Evolutionary conservation across 1,284 basidiomycete species (phyloP).

Genomic region (Leucoagaricus sp.): DNA sequence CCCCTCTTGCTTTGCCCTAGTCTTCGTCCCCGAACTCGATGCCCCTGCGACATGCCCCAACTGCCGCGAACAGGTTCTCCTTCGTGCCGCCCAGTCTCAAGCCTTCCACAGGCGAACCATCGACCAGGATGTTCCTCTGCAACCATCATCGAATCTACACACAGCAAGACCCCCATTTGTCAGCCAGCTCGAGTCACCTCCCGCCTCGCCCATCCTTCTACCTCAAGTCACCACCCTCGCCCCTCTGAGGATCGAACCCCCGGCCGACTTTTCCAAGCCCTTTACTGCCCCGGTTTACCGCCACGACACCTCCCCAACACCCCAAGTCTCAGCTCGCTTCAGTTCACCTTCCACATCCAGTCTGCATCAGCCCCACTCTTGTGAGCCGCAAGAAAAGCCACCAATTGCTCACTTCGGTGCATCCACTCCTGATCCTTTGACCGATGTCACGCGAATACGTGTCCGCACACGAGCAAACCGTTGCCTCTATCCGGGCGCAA

Average conservation of each 20-base stretch:
- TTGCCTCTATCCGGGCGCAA: constrained; percentile 79
- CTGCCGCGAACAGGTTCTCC: constrained; percentile 10
- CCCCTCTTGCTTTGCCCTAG: constrained; percentile 10
- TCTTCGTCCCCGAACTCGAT: constrained; percentile 7
- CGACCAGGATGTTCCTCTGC: constrained; percentile 11
- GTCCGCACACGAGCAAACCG: constrained; percentile 75
- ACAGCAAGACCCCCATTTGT: background rate
- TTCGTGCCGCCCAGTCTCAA: constrained; percentile 9
- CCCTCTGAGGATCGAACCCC: background rate
- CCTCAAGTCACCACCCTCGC: background rate
- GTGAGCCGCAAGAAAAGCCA: constrained; percentile 5
- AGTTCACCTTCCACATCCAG: constrained; percentile 15
- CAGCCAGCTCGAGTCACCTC: constrained; percentile 4
- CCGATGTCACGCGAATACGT: constrained; percentile 76
- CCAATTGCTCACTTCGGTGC: background rate
- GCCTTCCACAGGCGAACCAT: constrained; percentile 1
- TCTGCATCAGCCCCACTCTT: constrained; percentile 15
- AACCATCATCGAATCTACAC: background rate
- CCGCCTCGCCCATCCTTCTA: constrained; percentile 18
- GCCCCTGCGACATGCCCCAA: constrained; percentile 12
- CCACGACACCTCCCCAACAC: background rate
- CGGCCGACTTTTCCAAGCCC: background rate
- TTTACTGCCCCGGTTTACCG: background rate
- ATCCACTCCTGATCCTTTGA: constrained; percentile 44
- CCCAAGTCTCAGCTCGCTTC: constrained; percentile 4